Evolutionary conservation across 2,329 filamentous ascomycete species (phyloP), one percentile per base, ranked within the genome.

Genomic region (Penicillium sp.): DNA sequence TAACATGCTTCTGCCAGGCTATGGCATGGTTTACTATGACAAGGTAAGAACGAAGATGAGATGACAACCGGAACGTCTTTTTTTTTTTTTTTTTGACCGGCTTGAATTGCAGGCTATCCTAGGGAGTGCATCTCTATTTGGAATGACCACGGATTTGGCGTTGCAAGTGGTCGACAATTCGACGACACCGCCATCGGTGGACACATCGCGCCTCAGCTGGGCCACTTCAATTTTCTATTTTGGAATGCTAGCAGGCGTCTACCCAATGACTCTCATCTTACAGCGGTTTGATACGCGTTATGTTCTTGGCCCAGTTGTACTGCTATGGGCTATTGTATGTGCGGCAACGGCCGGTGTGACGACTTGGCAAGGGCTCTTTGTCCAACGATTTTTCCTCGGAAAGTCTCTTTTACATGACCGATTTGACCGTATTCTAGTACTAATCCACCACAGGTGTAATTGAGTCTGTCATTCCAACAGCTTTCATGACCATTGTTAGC

Each of bases 191-290:
- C 79, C 82, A 0, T 82, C 81, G 0, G 82, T 81, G 14, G 83
- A 88, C 66, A 91, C 89, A 0, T 80, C 82, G 0, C 82, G 89
- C 10, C 81, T 92, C 24, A 87, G 83, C 61, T 92, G 88, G 89
- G 89, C 89, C 2, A 91, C 88, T 0, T 91, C 87, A 0, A 79
- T 91, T 64, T 91, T 92, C 76, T 92, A 91, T 75, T 91, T 92
- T 61, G 89, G 89, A 33, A 89, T 90, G 87, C 79, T 92, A 2
- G 85, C 83, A 0, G 89, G 89, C 0, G 75, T 89, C 3, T 91
- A 90, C 58, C 89, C 88, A 1, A 85, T 91, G 82, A 87, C 87
- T 0, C 90, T 88, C 55, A 77, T 83, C 0, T 77, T 90, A 1
- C 89, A 92, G 70, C 82, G 83, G 18, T 89, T 90, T 75, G 78